These are phyloP conservation scores for Yamadazyma laniorum DNA, from an alignment of 805 yeast species.

Conservation along the genomic window DNA sequence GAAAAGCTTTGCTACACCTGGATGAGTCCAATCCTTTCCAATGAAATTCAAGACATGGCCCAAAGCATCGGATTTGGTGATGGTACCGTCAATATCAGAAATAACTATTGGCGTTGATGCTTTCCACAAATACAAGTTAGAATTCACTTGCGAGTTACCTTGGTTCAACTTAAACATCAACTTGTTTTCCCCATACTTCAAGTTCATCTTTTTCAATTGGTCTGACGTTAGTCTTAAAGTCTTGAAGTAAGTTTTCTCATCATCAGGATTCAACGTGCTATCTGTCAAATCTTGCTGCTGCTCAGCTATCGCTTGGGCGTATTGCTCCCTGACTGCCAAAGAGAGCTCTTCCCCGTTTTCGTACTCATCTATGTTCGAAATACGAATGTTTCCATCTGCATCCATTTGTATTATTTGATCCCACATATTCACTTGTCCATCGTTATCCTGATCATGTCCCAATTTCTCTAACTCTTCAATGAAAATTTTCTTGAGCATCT, in stretches of 20 bases:
- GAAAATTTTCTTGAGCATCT: constrained; percentile 66
- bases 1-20: constrained; percentile 89
- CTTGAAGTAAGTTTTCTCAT: constrained; percentile 59
- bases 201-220: constrained; percentile 69
- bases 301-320: constrained; percentile 19
- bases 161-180: constrained; percentile 76
- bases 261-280: constrained; percentile 13
- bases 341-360: constrained; percentile 22
- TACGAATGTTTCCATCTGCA: constrained; percentile 64
- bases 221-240: constrained; percentile 90
- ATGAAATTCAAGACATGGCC: constrained; percentile 93
- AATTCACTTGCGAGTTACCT: constrained; percentile 72
- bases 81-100: constrained; percentile 97
- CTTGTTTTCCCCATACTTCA: constrained; percentile 77
- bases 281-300: constrained; percentile 16
- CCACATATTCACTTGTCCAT: constrained; percentile 26
- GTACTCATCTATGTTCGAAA: constrained; percentile 51
- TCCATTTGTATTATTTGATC: constrained; percentile 49
- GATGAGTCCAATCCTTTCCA: constrained; percentile 98
- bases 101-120: constrained; percentile 85
- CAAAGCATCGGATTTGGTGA: constrained; percentile 94
- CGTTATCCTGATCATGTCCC: constrained; percentile 13
- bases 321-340: constrained; percentile 11
- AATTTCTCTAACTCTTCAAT: constrained; percentile 61
- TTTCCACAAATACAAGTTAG: constrained; percentile 82